A percentile compares a stretch with the other conserved stretches of the same genome.
phyloP scores from a whole-genome alignment of 176 grass and related monocot genomes.

The Bonia amplexicaulis region DNA sequence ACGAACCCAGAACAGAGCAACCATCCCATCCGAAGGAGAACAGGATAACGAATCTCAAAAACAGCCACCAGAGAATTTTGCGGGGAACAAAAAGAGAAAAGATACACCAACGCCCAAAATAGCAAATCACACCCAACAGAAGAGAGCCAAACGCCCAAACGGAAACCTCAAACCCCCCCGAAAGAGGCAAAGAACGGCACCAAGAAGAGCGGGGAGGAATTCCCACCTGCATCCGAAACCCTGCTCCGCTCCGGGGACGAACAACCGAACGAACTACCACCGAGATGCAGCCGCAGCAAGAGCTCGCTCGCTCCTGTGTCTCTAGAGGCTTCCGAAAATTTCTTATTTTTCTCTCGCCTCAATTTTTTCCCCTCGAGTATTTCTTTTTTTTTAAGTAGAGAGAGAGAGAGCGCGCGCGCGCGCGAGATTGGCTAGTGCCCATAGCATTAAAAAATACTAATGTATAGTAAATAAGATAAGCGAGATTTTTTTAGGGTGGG shows the following conservation, averaged over 20 bases:
- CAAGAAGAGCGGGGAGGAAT: background rate
- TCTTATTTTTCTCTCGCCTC: too few species aligned
- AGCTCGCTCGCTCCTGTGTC: background rate
- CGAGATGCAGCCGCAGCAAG: background rate
- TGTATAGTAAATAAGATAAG: background rate
- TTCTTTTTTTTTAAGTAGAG: background rate
- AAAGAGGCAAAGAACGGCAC: background rate
- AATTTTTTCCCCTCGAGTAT: background rate
- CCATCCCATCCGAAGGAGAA: background rate
- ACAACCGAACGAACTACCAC: background rate
- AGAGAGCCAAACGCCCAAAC: too few species aligned
- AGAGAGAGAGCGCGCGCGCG: background rate
- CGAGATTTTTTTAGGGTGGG: background rate
- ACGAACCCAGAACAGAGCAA: background rate
- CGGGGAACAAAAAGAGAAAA: background rate
- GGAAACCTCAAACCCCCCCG: background rate
- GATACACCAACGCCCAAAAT: background rate
- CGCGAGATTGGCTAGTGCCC: too few species aligned
- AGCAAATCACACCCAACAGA: background rate
- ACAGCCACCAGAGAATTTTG: background rate
- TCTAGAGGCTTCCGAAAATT: conserved; percentile 33
- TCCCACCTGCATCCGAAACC: background rate
- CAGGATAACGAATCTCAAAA: background rate
- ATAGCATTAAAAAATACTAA: too few species aligned
- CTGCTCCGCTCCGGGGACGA: background rate